Percentiles rank a stretch among this genome's conserved stretches.
Conservation (phyloP, 805 yeast genomes). For the Kazachstania viticola region DNA sequence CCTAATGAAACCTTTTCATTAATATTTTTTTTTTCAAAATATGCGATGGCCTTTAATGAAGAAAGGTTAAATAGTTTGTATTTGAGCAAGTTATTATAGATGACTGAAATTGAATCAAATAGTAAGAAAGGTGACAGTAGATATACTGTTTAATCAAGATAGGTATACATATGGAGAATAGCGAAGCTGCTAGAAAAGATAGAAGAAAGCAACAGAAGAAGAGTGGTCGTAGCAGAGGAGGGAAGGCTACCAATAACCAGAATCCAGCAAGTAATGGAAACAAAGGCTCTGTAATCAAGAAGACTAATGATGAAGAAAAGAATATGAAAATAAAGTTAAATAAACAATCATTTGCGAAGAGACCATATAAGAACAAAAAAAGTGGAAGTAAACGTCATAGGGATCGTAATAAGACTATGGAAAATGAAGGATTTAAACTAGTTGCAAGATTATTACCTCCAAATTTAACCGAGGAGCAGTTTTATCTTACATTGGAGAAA, state of each 20-base stretch:
- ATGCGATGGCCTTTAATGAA: too few relatives aligned
- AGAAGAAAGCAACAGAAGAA: neutral
- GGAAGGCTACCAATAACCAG: too few relatives aligned
- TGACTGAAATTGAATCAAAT: neutral
- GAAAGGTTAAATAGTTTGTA: too few relatives aligned
- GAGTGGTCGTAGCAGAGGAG: neutral
- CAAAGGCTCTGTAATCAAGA: too few relatives aligned
- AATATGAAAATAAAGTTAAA: too few relatives aligned
- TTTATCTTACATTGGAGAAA: slow-evolving; percentile 12
- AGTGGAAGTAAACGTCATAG: slow-evolving; percentile 4
- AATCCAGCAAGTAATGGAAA: too few relatives aligned
- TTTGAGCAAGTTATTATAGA: too few relatives aligned
- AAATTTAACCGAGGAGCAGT: slow-evolving; percentile 24
- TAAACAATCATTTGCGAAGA: neutral
- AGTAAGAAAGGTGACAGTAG: neutral
- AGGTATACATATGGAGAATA: neutral
- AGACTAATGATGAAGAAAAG: neutral
- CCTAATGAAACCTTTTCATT: too few relatives aligned
- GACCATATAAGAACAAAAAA: slow-evolving; percentile 1
- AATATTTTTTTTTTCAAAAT: too few relatives aligned
- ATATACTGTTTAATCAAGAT: neutral
- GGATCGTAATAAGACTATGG: slow-evolving; percentile 2
- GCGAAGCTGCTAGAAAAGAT: neutral
- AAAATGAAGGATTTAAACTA: slow-evolving; percentile 14
- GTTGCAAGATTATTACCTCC: slow-evolving; percentile 38